Evolutionary conservation across 2,329 filamentous ascomycete species (phyloP).

Genomic region (Tolypocladium cylindrosporum): DNA sequence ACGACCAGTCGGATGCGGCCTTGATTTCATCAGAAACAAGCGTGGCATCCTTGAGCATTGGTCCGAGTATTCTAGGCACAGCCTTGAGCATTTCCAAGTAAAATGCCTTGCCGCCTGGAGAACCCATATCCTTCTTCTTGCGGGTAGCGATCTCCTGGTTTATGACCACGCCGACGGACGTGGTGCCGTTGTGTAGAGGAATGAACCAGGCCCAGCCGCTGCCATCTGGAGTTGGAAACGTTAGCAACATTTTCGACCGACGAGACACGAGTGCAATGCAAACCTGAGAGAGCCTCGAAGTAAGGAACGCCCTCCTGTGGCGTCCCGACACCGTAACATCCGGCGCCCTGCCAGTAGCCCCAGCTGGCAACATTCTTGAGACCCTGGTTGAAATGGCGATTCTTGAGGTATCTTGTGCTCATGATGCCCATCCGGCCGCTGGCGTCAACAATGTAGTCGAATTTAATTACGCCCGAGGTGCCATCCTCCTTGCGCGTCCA

Average conservation of each 20-base stretch:
- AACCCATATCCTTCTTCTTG: constrained; percentile 17
- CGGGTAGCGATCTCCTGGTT: constrained; percentile 22
- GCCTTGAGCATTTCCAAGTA: too few relatives aligned
- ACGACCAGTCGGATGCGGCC: constrained; percentile 36
- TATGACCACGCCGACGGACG: constrained; percentile 31
- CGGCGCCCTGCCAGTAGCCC: constrained; percentile 33
- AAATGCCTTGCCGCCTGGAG: too few relatives aligned
- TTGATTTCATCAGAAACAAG: constrained; percentile 17
- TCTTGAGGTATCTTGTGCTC: constrained; percentile 37
- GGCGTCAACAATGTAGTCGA: constrained; percentile 39
- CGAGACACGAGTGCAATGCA: too few relatives aligned
- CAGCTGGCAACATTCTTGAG: constrained; percentile 40
- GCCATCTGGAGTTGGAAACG: constrained; percentile 18
- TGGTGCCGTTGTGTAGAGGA: constrained; percentile 35
- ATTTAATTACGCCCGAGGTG: constrained; percentile 26
- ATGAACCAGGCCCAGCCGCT: constrained; percentile 42
- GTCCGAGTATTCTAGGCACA: too few relatives aligned
- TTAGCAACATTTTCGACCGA: too few relatives aligned
- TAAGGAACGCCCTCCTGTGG: constrained; percentile 23
- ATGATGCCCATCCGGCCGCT: constrained; percentile 34
- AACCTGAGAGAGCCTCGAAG: constrained; percentile 28
- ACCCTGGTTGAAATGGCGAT: constrained; percentile 32
- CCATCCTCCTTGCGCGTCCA: constrained; percentile 22
- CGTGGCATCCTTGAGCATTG: too few relatives aligned
- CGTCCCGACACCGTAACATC: constrained; percentile 21